phyloP scores from a whole-genome alignment of 1,284 basidiomycete species.

The Ceratobasidium sp. region DNA sequence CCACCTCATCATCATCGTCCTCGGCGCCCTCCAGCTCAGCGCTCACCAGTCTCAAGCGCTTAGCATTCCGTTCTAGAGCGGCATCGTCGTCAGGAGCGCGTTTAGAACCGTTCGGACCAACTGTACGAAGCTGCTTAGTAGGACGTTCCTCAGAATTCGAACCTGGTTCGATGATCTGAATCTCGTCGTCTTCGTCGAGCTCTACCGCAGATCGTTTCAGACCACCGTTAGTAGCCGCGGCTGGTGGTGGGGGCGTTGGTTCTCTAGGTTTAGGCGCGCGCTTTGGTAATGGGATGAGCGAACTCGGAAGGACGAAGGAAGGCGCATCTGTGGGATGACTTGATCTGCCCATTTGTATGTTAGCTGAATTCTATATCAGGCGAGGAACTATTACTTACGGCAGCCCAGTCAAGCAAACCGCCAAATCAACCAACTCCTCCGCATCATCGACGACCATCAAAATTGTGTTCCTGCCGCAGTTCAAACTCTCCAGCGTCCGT shows the following conservation, averaged over 20 bases:
- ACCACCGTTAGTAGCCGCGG: slow-evolving; percentile 5
- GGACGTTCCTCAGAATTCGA: background rate
- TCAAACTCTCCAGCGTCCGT: slow-evolving; percentile 78
- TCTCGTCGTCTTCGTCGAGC: slow-evolving; percentile 38
- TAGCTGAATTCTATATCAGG: background rate
- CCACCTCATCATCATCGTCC: slow-evolving; percentile 24
- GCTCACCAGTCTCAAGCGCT: slow-evolving; percentile 36
- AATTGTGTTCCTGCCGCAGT: slow-evolving; percentile 81
- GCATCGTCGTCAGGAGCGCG: slow-evolving; percentile 30
- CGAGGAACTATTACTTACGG: slow-evolving; percentile 71
- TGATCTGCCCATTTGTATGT: slow-evolving; percentile 58
- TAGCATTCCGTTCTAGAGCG: slow-evolving; percentile 24
- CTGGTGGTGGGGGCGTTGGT: slow-evolving; percentile 52
- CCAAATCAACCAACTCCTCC: slow-evolving; percentile 78
- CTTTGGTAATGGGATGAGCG: slow-evolving; percentile 70
- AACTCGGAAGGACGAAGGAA: slow-evolving; percentile 71
- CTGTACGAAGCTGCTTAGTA: slow-evolving; percentile 14
- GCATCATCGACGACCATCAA: slow-evolving; percentile 91
- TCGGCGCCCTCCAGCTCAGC: slow-evolving; percentile 20
- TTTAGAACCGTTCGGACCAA: slow-evolving; percentile 32
- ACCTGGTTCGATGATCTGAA: slow-evolving; percentile 37
- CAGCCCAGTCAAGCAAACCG: slow-evolving; percentile 75
- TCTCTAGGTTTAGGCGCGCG: slow-evolving; percentile 53
- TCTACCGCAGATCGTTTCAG: slow-evolving; percentile 15
- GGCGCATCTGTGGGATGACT: slow-evolving; percentile 66